phyloP scores from a whole-genome alignment of 169 alveolate genomes.

The Plasmodium reichenowi region DNA sequence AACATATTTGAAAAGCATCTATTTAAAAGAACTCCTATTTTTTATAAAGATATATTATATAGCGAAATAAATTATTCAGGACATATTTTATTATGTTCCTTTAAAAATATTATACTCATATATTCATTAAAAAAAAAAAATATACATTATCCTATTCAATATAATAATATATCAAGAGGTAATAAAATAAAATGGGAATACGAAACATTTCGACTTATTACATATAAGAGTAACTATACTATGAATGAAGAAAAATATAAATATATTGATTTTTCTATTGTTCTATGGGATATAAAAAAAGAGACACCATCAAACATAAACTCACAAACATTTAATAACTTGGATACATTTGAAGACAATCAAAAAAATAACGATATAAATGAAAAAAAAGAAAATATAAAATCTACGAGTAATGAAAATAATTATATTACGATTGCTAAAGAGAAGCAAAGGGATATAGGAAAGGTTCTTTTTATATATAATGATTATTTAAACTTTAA shows the following conservation, averaged over 20 bases:
- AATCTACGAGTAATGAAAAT: background rate
- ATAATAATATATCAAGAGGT: background rate
- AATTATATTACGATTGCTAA: background rate
- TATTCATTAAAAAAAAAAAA: background rate
- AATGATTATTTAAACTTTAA: conserved; percentile 5
- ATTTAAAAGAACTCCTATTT: background rate
- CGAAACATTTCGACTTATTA: background rate
- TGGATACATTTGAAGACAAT: background rate
- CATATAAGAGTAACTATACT: background rate
- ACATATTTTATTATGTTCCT: background rate
- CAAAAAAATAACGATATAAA: background rate
- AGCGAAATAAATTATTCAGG: conserved; percentile 3
- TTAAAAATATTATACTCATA: background rate
- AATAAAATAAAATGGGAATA: background rate
- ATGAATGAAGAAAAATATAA: background rate
- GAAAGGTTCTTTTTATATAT: background rate
- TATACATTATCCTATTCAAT: background rate
- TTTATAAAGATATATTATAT: conserved; percentile 7
- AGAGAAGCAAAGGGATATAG: background rate
- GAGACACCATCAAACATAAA: background rate
- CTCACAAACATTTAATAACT: background rate
- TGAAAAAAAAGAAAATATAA: background rate
- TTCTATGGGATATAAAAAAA: background rate
- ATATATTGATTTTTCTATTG: background rate
- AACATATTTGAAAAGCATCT: background rate